These are phyloP conservation scores for Monarda citriodora DNA, from an alignment of 305 asterid genomes.

Conservation along the genomic window DNA sequence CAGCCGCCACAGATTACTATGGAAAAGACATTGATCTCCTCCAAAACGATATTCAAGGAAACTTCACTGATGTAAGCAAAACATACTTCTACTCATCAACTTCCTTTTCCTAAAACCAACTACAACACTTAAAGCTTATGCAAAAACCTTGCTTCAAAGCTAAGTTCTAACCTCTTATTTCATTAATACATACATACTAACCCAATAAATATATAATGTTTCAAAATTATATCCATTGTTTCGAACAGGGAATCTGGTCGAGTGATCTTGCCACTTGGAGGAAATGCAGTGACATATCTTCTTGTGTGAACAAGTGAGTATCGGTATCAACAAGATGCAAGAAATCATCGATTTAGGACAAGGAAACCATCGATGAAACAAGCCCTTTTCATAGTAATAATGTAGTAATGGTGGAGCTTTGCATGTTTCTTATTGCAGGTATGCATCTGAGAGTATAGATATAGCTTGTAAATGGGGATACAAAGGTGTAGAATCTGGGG, in stretches of 20 bases:
- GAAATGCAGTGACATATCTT: slow-evolving; percentile 53
- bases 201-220: too few species aligned
- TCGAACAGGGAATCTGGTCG: slow-evolving; percentile 80
- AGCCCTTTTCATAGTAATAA: not conserved
- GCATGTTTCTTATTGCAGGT: slow-evolving; percentile 32
- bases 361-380: not conserved
- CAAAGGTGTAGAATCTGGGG: slow-evolving; percentile 75
- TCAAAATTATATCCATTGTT: not conserved
- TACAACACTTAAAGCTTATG: not conserved
- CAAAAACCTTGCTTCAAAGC: too few species aligned
- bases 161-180: too few species aligned
- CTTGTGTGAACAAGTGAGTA: slow-evolving; percentile 76
- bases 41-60: slow-evolving; percentile 54
- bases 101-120: not conserved
- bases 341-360: not conserved
- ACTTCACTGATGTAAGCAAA: slow-evolving; percentile 68
- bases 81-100: not conserved
- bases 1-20: slow-evolving; percentile 85
- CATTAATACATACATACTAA: not conserved
- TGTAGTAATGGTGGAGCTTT: slow-evolving; percentile 7
- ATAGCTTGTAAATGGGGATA: slow-evolving; percentile 94
- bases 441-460: slow-evolving; percentile 76
- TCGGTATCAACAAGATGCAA: not conserved
- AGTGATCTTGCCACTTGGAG: slow-evolving; percentile 74
- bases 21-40: slow-evolving; percentile 78